Conservation (phyloP, 1,284 basidiomycete species). For the Entoloma clypeatum region DNA sequence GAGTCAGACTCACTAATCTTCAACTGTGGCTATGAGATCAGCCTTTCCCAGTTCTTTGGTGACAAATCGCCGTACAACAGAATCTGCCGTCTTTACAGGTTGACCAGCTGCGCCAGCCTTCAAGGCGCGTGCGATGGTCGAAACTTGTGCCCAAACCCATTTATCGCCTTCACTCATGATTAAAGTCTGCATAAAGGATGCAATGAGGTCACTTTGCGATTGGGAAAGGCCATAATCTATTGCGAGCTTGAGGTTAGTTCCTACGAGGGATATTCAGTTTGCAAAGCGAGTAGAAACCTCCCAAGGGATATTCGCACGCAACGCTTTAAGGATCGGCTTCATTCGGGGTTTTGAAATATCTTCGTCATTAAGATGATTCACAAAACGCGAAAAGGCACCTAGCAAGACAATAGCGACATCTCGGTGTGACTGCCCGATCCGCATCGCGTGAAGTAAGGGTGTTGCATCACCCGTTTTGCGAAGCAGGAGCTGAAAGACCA, state of each 20-base stretch:
- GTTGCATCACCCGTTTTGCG: slow-evolving; percentile 71
- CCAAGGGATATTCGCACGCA: slow-evolving; percentile 51
- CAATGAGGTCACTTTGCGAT: slow-evolving; percentile 73
- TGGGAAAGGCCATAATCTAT: slow-evolving; percentile 78
- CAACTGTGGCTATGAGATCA: slow-evolving; percentile 68
- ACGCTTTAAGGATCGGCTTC: slow-evolving; percentile 62
- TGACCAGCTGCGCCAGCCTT: slow-evolving; percentile 57
- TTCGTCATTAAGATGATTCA: slow-evolving; percentile 72
- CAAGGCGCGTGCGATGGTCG: slow-evolving; percentile 57
- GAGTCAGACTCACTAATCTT: slow-evolving; percentile 65
- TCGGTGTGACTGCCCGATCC: slow-evolving; percentile 67
- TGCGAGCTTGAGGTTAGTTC: slow-evolving; percentile 75
- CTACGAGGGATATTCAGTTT: slow-evolving; percentile 26
- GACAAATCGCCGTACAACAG: slow-evolving; percentile 69
- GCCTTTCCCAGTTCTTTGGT: slow-evolving; percentile 75
- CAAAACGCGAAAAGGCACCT: slow-evolving; percentile 77
- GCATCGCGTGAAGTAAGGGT: slow-evolving; percentile 77
- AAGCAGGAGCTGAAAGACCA: slow-evolving; percentile 60
- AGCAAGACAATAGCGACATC: slow-evolving; percentile 74
- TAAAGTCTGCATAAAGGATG: slow-evolving; percentile 78
- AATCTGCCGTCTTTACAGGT: slow-evolving; percentile 64
- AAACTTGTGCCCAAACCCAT: slow-evolving; percentile 65
- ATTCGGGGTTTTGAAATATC: slow-evolving; percentile 63
- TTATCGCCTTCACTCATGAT: slow-evolving; percentile 85
- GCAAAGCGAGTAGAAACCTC: background rate